phyloP scores from a whole-genome alignment of 306 rosid genomes.

The Vicia faba region DNA sequence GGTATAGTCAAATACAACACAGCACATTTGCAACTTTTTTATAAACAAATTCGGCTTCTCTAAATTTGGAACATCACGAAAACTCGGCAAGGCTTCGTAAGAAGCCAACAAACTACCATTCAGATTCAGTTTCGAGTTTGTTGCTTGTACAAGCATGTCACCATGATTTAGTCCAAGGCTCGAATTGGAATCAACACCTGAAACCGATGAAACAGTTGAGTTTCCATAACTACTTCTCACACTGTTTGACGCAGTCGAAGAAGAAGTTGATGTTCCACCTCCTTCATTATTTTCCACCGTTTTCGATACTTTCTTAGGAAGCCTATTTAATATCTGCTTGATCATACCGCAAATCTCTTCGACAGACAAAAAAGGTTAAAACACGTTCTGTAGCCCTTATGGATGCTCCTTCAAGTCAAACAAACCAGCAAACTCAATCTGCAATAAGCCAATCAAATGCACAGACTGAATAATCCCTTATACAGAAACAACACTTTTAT shows the following conservation, averaged over 20 bases:
- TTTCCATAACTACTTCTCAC: constrained; percentile 60
- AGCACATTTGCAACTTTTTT: constrained; percentile 84
- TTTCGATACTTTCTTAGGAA: constrained; percentile 86
- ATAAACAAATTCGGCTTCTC: constrained; percentile 86
- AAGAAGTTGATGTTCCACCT: constrained; percentile 60
- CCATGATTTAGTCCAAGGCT: constrained; percentile 59
- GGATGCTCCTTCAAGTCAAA: constrained; percentile 41
- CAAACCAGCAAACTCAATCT: constrained; percentile 40
- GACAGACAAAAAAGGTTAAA: constrained; percentile 30
- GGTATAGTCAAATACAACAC: constrained; percentile 73
- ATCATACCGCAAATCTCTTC: constrained; percentile 66
- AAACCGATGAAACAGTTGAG: constrained; percentile 47
- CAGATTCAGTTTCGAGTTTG: constrained; percentile 66
- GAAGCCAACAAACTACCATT: constrained; percentile 65
- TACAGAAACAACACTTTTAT: constrained; percentile 25
- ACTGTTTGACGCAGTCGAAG: constrained; percentile 63
- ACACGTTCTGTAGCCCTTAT: constrained; percentile 33
- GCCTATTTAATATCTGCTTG: constrained; percentile 84
- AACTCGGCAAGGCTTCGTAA: constrained; percentile 82
- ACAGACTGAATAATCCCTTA: constrained; percentile 39
- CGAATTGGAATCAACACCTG: constrained; percentile 55
- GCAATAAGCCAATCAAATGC: constrained; percentile 38
- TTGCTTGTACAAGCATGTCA: constrained; percentile 56
- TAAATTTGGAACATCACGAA: constrained; percentile 79
- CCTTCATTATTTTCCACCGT: constrained; percentile 80